Conservation (phyloP, 768 basidiomycete species). For the Rhodosporidiobolus odoratus region DNA sequence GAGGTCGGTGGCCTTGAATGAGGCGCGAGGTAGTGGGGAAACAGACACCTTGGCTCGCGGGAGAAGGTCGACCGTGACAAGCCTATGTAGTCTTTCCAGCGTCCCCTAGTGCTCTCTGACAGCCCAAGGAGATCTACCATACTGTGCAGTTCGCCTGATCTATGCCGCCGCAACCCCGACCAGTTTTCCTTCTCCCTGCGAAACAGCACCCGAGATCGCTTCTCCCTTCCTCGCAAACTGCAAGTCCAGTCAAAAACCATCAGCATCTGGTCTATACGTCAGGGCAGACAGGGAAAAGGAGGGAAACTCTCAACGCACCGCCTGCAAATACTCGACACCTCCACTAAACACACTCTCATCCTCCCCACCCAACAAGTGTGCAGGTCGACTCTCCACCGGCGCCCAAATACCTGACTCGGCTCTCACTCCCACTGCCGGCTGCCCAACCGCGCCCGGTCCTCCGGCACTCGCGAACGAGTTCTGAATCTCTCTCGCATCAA, state of each 20-base stretch:
- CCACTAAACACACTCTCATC: conserved; percentile 25
- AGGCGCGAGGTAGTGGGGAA: too few species aligned
- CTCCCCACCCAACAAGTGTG: background rate
- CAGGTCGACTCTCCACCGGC: conserved; percentile 3
- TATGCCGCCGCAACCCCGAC: background rate
- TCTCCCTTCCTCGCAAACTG: background rate
- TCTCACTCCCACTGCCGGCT: background rate
- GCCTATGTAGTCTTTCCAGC: too few species aligned
- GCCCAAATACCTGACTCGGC: background rate
- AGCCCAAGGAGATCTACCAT: too few species aligned
- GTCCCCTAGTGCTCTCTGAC: too few species aligned
- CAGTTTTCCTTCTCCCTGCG: background rate
- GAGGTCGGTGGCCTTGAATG: background rate
- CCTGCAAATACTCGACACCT: conserved; percentile 14
- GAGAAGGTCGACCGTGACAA: too few species aligned
- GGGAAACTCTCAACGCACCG: background rate
- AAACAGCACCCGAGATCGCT: background rate
- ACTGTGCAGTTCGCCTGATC: too few species aligned
- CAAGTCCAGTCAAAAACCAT: too few species aligned
- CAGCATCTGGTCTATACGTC: background rate
- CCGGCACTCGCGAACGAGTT: conserved; percentile 14
- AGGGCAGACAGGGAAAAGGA: background rate
- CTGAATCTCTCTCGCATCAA: conserved; percentile 39
- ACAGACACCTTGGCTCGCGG: too few species aligned
- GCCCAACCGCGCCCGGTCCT: background rate